These are phyloP conservation scores for Babesia bigemina DNA, from an alignment of 169 alveolate genomes.

Conservation along the genomic window DNA sequence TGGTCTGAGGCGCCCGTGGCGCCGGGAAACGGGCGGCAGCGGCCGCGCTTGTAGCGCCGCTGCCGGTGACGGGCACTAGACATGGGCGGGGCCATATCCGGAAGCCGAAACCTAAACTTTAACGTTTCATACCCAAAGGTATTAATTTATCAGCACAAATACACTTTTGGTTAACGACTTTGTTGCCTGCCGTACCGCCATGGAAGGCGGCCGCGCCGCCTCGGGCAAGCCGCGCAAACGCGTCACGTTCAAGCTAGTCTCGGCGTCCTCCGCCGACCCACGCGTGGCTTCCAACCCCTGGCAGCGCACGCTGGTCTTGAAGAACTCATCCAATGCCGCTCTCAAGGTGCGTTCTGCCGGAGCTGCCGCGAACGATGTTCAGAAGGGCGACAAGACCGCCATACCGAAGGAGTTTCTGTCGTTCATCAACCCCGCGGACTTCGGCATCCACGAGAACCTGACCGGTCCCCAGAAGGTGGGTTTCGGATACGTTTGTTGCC, in stretches of 20 bases:
- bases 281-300: conserved; percentile 32
- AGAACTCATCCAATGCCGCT: conserved; percentile 27
- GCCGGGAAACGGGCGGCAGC: neutral
- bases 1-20: neutral
- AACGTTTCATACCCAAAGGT: too few species aligned
- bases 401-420: conserved; percentile 52
- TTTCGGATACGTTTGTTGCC: neutral
- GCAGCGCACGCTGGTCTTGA: conserved; percentile 57
- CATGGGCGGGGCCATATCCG: too few species aligned
- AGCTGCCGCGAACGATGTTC: neutral
- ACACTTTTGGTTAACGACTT: too few species aligned
- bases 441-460: conserved; percentile 58
- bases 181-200: neutral
- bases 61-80: too few species aligned
- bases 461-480: conserved; percentile 49
- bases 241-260: conserved; percentile 59
- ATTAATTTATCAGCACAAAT: too few species aligned
- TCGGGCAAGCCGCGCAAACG: conserved; percentile 14
- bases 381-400: conserved; percentile 32
- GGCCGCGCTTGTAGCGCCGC: too few species aligned
- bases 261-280: conserved; percentile 64
- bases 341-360: conserved; percentile 27
- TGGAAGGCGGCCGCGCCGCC: conserved; percentile 5
- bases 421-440: conserved; percentile 50
- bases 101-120: too few species aligned